A percentile compares a stretch with the other conserved stretches of the same genome.
phyloP scores from a whole-genome alignment of 805 yeast genomes.

The Brettanomyces sp. region DNA sequence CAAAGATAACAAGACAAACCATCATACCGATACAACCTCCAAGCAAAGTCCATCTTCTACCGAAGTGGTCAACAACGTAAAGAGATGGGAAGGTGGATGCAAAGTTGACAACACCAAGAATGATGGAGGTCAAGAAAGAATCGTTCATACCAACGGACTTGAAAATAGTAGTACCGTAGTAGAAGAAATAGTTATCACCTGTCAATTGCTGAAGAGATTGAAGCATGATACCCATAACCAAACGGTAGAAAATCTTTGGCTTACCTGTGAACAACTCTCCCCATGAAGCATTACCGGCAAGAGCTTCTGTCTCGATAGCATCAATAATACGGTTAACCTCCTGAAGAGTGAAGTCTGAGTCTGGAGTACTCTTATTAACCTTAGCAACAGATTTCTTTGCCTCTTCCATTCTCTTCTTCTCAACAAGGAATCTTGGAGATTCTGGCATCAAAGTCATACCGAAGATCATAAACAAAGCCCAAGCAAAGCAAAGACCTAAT shows the following conservation, averaged over 20 bases:
- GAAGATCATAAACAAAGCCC: slow-evolving; percentile 41
- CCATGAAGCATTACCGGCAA: slow-evolving; percentile 63
- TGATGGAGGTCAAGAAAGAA: slow-evolving; percentile 46
- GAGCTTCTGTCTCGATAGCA: slow-evolving; percentile 50
- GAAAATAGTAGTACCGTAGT: slow-evolving; percentile 54
- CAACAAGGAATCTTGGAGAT: slow-evolving; percentile 57
- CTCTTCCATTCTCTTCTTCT: slow-evolving; percentile 37
- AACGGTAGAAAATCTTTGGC: slow-evolving; percentile 50
- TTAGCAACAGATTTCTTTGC: slow-evolving; percentile 47
- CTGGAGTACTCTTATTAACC: slow-evolving; percentile 46
- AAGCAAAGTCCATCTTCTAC: slow-evolving; percentile 43
- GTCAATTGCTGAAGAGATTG: slow-evolving; percentile 55
- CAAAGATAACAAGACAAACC: slow-evolving; percentile 46
- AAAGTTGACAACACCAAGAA: slow-evolving; percentile 47
- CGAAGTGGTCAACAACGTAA: slow-evolving; percentile 41
- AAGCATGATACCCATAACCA: slow-evolving; percentile 47
- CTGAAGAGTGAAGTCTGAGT: slow-evolving; percentile 43
- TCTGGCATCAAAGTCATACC: slow-evolving; percentile 60
- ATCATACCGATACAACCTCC: slow-evolving; percentile 44
- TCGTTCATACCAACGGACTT: slow-evolving; percentile 46
- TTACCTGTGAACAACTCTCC: slow-evolving; percentile 51
- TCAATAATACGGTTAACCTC: slow-evolving; percentile 49
- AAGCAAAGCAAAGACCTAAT: slow-evolving; percentile 37
- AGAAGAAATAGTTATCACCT: slow-evolving; percentile 57
- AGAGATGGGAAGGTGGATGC: slow-evolving; percentile 44